Base-by-base conservation (phyloP, 495 filamentous ascomycete species). In the Neurospora sp. region DNA sequence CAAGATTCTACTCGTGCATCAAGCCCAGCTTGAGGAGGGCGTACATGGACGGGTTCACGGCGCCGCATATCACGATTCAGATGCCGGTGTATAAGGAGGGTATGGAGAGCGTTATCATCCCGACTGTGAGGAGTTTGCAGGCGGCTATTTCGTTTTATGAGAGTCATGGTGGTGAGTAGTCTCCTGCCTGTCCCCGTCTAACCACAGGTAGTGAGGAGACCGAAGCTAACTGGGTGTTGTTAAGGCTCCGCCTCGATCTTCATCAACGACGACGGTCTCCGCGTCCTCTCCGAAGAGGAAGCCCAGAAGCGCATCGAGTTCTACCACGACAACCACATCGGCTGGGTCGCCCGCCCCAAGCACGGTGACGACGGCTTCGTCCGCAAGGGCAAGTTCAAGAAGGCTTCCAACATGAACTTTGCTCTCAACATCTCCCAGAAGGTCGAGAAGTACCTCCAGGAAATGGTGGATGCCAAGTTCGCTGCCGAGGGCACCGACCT, bases 401-500 rank as follows among this genome's bases (percentile, higher is more conserved):
- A 93, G 85, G 90, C 90, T 31, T 91, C 89, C 16, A 93, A 93
- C 82, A 93, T 93, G 91, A 93, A 93, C 81, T 93, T 86, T 72
- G 90, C 85, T 3, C 81, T 93, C 31, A 89, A 90, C 83, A 84
- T 93, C 70, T 91, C 89, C 27, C 88, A 87, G 77, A 88, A 88
- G 72, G 88, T 93, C 0, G 91, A 93, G 77, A 89, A 91, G 37
- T 89, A 87, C 72, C 83, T 92, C 41, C 79, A 81, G 14, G 69
- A 80, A n/a, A 84, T 88, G 73, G 73, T 75, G 31, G 71, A 68
- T 18, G 74, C 71, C 39, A 72, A 73, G 40, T 48, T 27, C 3
- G 68, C 69, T 35, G 69, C 69, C 75, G 82, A 88, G 16, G 85
- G 89, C 16, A 82, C 83, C 31, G 83, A 84, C 38, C 83, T 84